Conservation (phyloP, 345 rosid species). For the Ceriops zippeliana region DNA sequence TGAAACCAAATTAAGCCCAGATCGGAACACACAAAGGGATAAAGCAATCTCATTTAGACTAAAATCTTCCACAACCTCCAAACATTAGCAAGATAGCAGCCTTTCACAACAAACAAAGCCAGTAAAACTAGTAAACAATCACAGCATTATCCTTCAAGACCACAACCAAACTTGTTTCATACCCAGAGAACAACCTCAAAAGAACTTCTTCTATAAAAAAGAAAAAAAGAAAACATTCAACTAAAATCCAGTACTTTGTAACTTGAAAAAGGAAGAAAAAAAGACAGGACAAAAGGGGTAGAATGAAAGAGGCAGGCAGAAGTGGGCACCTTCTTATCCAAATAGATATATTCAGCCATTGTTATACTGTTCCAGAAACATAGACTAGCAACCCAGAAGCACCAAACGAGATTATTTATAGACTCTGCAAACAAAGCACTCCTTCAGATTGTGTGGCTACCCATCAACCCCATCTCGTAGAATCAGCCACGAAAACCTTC, state of each 20-base stretch:
- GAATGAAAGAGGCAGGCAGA: not conserved
- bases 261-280: not conserved
- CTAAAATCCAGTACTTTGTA: not conserved
- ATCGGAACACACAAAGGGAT: conserved; percentile 15
- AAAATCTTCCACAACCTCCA: conserved; percentile 4
- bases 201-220: not conserved
- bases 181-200: conserved; percentile 5
- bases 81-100: not conserved
- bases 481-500: not conserved
- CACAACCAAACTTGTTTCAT: not conserved
- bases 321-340: conserved; percentile 49
- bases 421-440: not conserved
- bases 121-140: not conserved
- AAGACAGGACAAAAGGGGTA: not conserved
- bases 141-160: not conserved
- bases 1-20: conserved; percentile 8
- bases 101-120: not conserved
- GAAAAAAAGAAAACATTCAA: not conserved
- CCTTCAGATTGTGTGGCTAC: not conserved
- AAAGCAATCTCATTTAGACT: not conserved
- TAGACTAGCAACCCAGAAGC: not conserved
- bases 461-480: not conserved
- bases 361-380: conserved; percentile 30
- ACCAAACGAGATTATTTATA: not conserved
- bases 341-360: conserved; percentile 68